Evolutionary conservation across 768 basidiomycete species (phyloP).

Genomic region (Lentinula edodes): DNA sequence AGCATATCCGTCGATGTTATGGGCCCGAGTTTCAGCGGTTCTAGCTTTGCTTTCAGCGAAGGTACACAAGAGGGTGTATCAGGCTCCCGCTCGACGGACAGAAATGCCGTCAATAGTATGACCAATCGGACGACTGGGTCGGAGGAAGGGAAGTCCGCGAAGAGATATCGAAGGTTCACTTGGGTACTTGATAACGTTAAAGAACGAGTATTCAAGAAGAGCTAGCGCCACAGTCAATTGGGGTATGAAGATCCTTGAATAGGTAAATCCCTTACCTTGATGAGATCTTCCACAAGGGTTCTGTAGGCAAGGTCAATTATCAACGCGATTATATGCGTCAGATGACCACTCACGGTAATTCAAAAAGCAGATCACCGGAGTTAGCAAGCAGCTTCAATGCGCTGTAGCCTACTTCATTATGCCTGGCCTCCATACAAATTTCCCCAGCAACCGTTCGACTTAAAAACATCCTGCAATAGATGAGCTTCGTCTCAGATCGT

Average conservation of each 20-base stretch:
- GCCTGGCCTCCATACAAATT: constrained; percentile 75
- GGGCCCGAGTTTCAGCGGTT: constrained; percentile 49
- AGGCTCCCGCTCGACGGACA: constrained; percentile 22
- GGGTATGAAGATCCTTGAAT: constrained; percentile 2
- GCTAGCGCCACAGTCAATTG: constrained; percentile 30
- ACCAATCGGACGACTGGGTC: constrained; percentile 62
- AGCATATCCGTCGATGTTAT: constrained; percentile 53
- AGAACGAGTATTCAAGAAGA: constrained; percentile 65
- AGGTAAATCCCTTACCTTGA: constrained; percentile 42
- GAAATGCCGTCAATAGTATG: constrained; percentile 67
- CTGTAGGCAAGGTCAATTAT: constrained; percentile 18
- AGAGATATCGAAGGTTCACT: constrained; percentile 55
- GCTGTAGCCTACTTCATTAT: constrained; percentile 62
- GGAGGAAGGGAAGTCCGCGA: constrained; percentile 58
- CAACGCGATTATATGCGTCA: neutral
- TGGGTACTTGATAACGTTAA: constrained; percentile 45
- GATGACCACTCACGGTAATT: constrained; percentile 45
- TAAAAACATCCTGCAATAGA: constrained; percentile 64
- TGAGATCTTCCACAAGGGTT: constrained; percentile 55
- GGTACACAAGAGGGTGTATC: constrained; percentile 8
- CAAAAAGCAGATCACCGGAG: constrained; percentile 60
- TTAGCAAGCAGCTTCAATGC: constrained; percentile 67
- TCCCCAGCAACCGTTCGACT: constrained; percentile 81
- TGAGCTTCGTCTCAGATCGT: constrained; percentile 2
- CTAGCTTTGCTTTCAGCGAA: constrained; percentile 44